Evolutionary conservation across 257 asterid species (phyloP).

Genomic region (Solanum microdontum): DNA sequence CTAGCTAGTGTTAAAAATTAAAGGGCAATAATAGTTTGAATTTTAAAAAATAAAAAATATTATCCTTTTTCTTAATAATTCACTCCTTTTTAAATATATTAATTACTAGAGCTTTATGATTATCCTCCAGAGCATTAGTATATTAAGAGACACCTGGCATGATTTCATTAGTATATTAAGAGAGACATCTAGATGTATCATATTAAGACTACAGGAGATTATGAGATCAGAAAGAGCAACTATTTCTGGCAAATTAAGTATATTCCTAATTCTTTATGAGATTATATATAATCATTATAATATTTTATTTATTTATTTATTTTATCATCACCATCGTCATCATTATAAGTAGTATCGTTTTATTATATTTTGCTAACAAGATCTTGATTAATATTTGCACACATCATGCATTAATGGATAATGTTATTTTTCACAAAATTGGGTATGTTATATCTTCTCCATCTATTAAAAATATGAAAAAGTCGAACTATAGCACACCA

Average conservation of each 20-base stretch:
- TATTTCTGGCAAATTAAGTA: background rate
- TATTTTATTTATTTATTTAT: background rate
- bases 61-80: background rate
- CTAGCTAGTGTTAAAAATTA: background rate
- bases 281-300: background rate
- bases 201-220: background rate
- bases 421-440: background rate
- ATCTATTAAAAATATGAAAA: background rate
- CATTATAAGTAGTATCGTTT: background rate
- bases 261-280: background rate
- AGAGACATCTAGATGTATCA: background rate
- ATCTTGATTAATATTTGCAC: background rate
- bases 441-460: background rate
- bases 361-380: background rate
- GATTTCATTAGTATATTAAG: background rate
- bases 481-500: background rate
- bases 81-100: background rate
- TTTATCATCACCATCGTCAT: background rate
- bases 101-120: background rate
- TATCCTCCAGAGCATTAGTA: background rate
- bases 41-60: too few relatives aligned
- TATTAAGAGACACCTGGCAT: background rate
- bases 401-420: background rate
- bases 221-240: background rate
- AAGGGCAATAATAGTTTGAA: background rate